Evolutionary conservation across 768 basidiomycete species (phyloP).

Genomic region (Leccinum subgranulosum): DNA sequence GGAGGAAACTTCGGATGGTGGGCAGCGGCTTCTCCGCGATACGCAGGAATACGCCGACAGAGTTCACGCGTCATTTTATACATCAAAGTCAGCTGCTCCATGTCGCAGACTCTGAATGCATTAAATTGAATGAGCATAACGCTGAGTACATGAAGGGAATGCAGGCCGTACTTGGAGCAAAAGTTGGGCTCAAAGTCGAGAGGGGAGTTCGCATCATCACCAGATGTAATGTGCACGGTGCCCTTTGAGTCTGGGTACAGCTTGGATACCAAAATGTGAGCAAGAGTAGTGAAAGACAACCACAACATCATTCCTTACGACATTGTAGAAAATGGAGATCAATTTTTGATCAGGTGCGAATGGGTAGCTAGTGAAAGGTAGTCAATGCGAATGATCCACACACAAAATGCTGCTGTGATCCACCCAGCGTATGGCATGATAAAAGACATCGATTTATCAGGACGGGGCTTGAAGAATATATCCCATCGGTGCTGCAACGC

Average conservation of each 20-base stretch:
- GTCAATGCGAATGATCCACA: not conserved
- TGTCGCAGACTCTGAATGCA: constrained; percentile 29
- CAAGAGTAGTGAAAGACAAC: not conserved
- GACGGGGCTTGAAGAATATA: constrained; percentile 43
- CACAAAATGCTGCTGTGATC: not conserved
- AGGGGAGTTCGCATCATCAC: constrained; percentile 38
- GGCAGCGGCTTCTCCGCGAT: constrained; percentile 17
- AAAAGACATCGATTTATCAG: constrained; percentile 56
- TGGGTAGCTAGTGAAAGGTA: constrained; percentile 20
- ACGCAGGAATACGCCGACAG: constrained; percentile 46
- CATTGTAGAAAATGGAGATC: constrained; percentile 29
- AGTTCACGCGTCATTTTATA: constrained; percentile 59
- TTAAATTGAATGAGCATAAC: not conserved
- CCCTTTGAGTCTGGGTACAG: constrained; percentile 47
- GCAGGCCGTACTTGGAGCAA: constrained; percentile 37
- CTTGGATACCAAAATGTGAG: constrained; percentile 12
- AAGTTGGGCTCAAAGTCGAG: constrained; percentile 47
- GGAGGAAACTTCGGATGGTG: constrained; percentile 29
- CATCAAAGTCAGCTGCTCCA: constrained; percentile 44
- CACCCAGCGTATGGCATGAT: constrained; percentile 42
- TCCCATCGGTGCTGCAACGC: constrained; percentile 32
- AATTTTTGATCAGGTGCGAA: constrained; percentile 25
- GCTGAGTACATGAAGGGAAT: not conserved
- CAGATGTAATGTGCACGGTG: constrained; percentile 45
- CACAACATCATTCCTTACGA: constrained; percentile 21